Evolutionary conservation across 805 yeast genomes (phyloP).

Genomic region (Suhomyces sp.): DNA sequence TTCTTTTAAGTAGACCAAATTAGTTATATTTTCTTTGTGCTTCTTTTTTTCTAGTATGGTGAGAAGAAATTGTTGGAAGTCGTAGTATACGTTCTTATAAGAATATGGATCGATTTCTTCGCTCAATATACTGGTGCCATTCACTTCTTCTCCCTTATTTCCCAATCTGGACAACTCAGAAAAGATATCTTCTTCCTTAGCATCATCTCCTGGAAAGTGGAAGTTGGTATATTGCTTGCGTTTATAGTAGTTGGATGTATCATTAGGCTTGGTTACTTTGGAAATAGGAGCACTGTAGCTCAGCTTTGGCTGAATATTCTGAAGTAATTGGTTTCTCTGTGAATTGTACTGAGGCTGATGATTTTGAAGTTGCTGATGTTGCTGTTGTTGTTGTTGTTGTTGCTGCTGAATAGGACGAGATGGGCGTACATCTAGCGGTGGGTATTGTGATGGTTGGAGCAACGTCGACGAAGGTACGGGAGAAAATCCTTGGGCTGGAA

Average conservation of each 20-base stretch:
- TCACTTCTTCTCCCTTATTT: slow-evolving; percentile 9
- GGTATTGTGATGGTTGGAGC: background rate
- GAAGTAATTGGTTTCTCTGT: background rate
- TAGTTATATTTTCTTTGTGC: slow-evolving; percentile 8
- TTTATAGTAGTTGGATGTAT: slow-evolving; percentile 1
- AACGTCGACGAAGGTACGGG: background rate
- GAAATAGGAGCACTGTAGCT: background rate
- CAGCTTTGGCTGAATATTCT: slow-evolving; percentile 6
- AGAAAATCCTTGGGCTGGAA: slow-evolving; percentile 4
- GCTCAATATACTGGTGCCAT: background rate
- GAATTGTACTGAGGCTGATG: slow-evolving; percentile 6
- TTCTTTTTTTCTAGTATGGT: slow-evolving; percentile 5
- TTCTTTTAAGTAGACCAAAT: slow-evolving; percentile 14
- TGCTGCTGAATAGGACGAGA: slow-evolving; percentile 3
- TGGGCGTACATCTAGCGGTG: background rate
- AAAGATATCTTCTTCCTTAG: slow-evolving; percentile 9
- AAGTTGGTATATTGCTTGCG: background rate
- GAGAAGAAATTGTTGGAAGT: slow-evolving; percentile 21
- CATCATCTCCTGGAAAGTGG: slow-evolving; percentile 2
- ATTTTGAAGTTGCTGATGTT: slow-evolving; percentile 1
- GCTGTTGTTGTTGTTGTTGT: background rate
- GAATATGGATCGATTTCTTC: slow-evolving; percentile 19
- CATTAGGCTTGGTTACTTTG: slow-evolving; percentile 2
- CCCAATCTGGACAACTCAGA: slow-evolving; percentile 13
- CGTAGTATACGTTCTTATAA: slow-evolving; percentile 16